These are phyloP conservation scores for Penicillium sp. DNA, from an alignment of 2,329 filamentous ascomycete species.

Conservation along the genomic window DNA sequence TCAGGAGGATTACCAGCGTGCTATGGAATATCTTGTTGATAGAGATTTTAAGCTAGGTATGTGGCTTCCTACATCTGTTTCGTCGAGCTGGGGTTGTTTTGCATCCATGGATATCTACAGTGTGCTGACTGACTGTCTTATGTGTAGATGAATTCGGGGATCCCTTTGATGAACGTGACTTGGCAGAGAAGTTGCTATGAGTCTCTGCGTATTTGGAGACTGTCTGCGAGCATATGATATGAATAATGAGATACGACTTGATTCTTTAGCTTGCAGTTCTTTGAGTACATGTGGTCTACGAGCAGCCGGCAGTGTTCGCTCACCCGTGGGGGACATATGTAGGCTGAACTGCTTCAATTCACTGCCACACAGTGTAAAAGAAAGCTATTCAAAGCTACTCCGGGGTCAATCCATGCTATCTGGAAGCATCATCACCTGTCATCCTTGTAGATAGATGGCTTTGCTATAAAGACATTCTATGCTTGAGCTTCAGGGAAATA, in stretches of 20 bases:
- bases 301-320: neutral
- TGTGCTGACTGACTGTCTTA: neutral
- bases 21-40: constrained; percentile 53
- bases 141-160: constrained; percentile 47
- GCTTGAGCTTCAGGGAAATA: neutral
- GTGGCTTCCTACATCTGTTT: constrained; percentile 18
- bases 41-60: constrained; percentile 52
- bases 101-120: neutral
- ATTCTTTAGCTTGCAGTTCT: neutral
- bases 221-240: constrained; percentile 16
- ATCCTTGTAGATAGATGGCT: neutral
- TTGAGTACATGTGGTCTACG: neutral
- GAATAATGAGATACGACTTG: constrained; percentile 31
- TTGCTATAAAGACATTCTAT: neutral
- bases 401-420: neutral
- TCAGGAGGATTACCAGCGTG: constrained; percentile 55
- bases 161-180: constrained; percentile 46
- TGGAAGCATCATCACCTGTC: neutral
- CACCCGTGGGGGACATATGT: neutral
- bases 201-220: neutral
- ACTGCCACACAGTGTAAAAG: neutral
- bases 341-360: neutral
- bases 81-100: neutral
- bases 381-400: no score
- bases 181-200: constrained; percentile 30